Conservation (phyloP, 2,329 filamentous ascomycete genomes). For the Neocucurbitaria cava region DNA sequence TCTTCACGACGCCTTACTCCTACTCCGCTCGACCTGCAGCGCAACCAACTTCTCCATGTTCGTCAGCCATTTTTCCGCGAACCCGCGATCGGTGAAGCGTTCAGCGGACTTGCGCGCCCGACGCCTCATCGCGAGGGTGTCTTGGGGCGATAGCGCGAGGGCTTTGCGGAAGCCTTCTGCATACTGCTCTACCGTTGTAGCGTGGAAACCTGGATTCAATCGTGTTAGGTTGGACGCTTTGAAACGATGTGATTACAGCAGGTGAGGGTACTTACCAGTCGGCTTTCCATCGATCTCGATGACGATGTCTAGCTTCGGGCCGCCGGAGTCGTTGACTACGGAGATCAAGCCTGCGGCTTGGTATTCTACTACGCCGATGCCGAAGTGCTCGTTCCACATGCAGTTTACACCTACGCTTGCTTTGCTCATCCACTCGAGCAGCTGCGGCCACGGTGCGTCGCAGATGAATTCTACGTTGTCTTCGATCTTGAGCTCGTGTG, state of each 20-base stretch:
- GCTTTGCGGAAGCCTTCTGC: slow-evolving; percentile 81
- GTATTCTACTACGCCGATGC: slow-evolving; percentile 97
- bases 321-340: slow-evolving; percentile 92
- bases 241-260: too few species aligned
- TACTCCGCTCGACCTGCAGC: slow-evolving; percentile 41
- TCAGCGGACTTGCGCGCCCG: slow-evolving; percentile 79
- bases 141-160: slow-evolving; percentile 66
- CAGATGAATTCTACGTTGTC: slow-evolving; percentile 86
- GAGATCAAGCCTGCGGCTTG: slow-evolving; percentile 92
- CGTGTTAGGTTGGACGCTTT: too few species aligned
- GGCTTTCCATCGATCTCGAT: slow-evolving; percentile 77
- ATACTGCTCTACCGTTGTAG: slow-evolving; percentile 78
- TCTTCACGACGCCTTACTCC: too few species aligned
- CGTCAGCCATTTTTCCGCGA: slow-evolving; percentile 77
- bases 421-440: slow-evolving; percentile 77
- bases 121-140: slow-evolving; percentile 76
- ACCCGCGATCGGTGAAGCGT: slow-evolving; percentile 88
- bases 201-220: slow-evolving; percentile 87
- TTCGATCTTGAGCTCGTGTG: slow-evolving; percentile 81
- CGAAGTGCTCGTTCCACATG: slow-evolving; percentile 99
- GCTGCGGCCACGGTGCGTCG: slow-evolving; percentile 87
- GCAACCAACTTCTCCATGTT: slow-evolving; percentile 76
- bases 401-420: slow-evolving; percentile 90
- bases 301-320: slow-evolving; percentile 93
- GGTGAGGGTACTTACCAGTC: slow-evolving; percentile 64